phyloP scores from a whole-genome alignment of 495 filamentous ascomycete genomes.

The Aspergillus taichungensis region DNA sequence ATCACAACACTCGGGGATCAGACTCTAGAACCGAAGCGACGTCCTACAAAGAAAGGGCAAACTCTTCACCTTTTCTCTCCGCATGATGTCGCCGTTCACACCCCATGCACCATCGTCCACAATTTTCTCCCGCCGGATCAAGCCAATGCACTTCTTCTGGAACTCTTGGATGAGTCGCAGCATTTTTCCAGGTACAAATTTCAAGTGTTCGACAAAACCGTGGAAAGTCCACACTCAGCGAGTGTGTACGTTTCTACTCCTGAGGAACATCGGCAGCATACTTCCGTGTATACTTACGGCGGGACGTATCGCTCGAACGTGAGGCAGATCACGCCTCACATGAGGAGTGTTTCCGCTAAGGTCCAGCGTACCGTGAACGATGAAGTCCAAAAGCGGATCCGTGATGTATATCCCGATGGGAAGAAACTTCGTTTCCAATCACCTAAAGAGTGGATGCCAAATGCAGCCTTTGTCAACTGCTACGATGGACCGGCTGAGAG shows the following conservation, averaged over 20 bases:
- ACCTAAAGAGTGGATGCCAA: slow-evolving; percentile 64
- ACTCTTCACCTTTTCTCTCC: slow-evolving; percentile 78
- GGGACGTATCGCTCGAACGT: slow-evolving; percentile 66
- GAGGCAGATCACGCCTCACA: slow-evolving; percentile 59
- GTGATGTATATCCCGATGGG: slow-evolving; percentile 48
- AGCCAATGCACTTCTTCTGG: slow-evolving; percentile 63
- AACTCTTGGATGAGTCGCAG: slow-evolving; percentile 68
- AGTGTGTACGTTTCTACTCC: slow-evolving; percentile 69
- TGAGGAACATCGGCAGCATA: slow-evolving; percentile 53
- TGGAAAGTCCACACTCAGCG: slow-evolving; percentile 70
- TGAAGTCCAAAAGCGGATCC: slow-evolving; percentile 59
- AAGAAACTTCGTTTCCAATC: slow-evolving; percentile 74
- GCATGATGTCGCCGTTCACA: slow-evolving; percentile 65
- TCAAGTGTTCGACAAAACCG: slow-evolving; percentile 77
- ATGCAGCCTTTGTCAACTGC: slow-evolving; percentile 89
- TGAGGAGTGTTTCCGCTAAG: slow-evolving; percentile 52
- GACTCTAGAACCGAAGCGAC: slow-evolving; percentile 28
- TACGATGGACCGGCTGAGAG: slow-evolving; percentile 71
- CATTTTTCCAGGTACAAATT: slow-evolving; percentile 68
- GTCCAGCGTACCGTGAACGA: slow-evolving; percentile 69
- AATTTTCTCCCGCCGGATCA: slow-evolving; percentile 69
- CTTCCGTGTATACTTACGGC: slow-evolving; percentile 76
- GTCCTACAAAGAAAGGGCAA: slow-evolving; percentile 61
- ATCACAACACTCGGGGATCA: slow-evolving; percentile 19
- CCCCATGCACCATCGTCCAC: slow-evolving; percentile 84